Percentiles rank a stretch among this genome's conserved stretches.
These are phyloP conservation scores for Albizia julibrissin DNA, from an alignment of 306 rosid species.

Conservation along the genomic window DNA sequence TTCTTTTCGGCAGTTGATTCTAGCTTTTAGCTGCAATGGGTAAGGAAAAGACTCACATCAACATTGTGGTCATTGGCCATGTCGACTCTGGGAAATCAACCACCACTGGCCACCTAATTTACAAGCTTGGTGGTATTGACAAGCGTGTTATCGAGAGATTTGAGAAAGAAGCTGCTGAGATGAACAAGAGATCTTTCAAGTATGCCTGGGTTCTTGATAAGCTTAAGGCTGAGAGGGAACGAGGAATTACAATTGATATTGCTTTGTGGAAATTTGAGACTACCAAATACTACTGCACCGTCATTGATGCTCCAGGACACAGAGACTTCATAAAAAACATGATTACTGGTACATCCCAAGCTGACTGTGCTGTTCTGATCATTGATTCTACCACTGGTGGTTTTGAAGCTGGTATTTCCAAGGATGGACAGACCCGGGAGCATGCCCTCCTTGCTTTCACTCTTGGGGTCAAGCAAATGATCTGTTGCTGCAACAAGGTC, in stretches of 20 bases:
- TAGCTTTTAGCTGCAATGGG: constrained; percentile 7
- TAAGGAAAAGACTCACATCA: constrained; percentile 1
- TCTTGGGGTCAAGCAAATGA: constrained; percentile 1
- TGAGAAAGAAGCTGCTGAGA: constrained; percentile 3
- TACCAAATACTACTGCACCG: neutral
- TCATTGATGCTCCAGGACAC: neutral
- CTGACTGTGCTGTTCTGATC: neutral
- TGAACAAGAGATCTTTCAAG: constrained; percentile 1
- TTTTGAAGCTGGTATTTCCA: constrained; percentile 4
- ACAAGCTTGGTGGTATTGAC: constrained; percentile 1
- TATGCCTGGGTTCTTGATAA: constrained; percentile 3
- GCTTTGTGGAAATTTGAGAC: neutral
- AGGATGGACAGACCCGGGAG: constrained; percentile 4
- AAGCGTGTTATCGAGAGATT: neutral
- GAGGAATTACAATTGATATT: constrained; percentile 2
- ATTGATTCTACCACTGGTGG: neutral
- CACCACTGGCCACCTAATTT: neutral
- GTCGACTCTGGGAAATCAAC: constrained; percentile 1
- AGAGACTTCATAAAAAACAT: neutral
- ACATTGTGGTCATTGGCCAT: constrained; percentile 4
- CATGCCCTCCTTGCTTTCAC: constrained; percentile 5
- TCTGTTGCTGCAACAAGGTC: constrained; percentile 36
- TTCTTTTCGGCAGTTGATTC: neutral
- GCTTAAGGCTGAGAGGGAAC: constrained; percentile 2
- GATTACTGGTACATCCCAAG: constrained; percentile 2